Evolutionary conservation across 768 basidiomycete genomes (phyloP).

Genomic region (Antrodiella citrinella): DNA sequence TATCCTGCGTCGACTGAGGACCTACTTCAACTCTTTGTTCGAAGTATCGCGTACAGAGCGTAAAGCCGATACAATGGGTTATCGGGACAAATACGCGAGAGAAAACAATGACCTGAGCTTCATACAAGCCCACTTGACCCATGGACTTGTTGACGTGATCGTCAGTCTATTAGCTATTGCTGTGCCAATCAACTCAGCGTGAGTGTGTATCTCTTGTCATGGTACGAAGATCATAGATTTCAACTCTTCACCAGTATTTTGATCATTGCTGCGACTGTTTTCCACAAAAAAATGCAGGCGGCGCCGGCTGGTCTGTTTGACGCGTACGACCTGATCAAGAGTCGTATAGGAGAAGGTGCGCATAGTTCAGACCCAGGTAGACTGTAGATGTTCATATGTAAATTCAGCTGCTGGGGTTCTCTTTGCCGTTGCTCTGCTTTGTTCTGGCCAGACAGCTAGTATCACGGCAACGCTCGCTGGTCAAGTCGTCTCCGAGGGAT

Average conservation of each 20-base stretch:
- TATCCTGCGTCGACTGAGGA: not conserved
- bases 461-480: constrained; percentile 86
- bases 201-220: constrained; percentile 2
- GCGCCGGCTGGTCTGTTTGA: constrained; percentile 71
- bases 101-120: constrained; percentile 28
- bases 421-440: constrained; percentile 84
- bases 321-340: constrained; percentile 65
- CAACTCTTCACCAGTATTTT: constrained; percentile 81
- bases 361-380: too few relatives aligned
- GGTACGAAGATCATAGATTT: constrained; percentile 30
- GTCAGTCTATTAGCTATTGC: constrained; percentile 76
- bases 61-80: constrained; percentile 14
- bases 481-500: constrained; percentile 86
- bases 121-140: constrained; percentile 30
- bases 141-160: constrained; percentile 38
- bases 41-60: constrained; percentile 17
- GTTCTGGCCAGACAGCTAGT: constrained; percentile 82
- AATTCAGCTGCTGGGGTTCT: constrained; percentile 69
- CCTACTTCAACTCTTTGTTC: constrained; percentile 13
- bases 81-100: constrained; percentile 27
- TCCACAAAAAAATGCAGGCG: constrained; percentile 37
- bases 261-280: constrained; percentile 75
- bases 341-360: constrained; percentile 59
- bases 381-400: too few relatives aligned
- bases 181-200: constrained; percentile 32